A percentile compares a stretch with the other conserved stretches of the same genome.
Conservation (phyloP, 306 rosid species). For the cucumber (Cucumis sativus) region Cucumber_9930_V3 NC_026655.2:24210001-24210500, state of each 20-base stretch:
- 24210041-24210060: neutral
- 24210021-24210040: neutral
- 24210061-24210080: neutral
- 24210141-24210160: neutral
- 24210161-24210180: neutral
- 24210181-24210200: neutral
- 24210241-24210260: too few species aligned
- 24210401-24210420: neutral
- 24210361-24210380: neutral
- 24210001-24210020: neutral
- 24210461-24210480: too few species aligned
- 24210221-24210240: too few species aligned
- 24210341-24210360: neutral
- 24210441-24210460: neutral
- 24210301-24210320: neutral
- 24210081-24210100: neutral
- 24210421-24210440: neutral
- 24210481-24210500: neutral
- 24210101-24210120: neutral
- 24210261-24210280: neutral
- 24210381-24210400: neutral
- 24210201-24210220: neutral
- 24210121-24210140: neutral
- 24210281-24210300: neutral
- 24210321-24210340: neutral